These are phyloP conservation scores for Sesbania bispinosa DNA, from an alignment of 306 rosid genomes.

Conservation along the genomic window DNA sequence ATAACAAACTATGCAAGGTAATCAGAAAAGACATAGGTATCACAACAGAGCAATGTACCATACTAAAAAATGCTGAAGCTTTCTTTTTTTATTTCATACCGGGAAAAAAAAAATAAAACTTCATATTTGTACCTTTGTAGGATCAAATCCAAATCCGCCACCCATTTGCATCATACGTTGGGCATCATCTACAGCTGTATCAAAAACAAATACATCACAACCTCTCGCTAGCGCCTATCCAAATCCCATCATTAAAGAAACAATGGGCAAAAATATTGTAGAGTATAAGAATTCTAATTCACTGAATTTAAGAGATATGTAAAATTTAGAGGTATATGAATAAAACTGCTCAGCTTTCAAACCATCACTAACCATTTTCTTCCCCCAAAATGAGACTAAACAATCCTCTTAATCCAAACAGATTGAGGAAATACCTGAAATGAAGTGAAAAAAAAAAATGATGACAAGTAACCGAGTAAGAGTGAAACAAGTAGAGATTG, in stretches of 20 bases:
- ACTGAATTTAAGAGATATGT: background rate
- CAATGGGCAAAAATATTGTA: background rate
- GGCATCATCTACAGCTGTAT: conserved; percentile 85
- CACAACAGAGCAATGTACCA: too few species aligned
- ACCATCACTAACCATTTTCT: conserved; percentile 76
- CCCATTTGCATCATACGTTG: too few species aligned
- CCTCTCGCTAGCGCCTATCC: background rate
- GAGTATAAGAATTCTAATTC: background rate
- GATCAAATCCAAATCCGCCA: too few species aligned
- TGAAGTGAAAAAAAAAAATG: too few species aligned
- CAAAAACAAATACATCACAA: conserved; percentile 22
- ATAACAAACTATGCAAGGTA: too few species aligned
- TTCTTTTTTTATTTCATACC: too few species aligned
- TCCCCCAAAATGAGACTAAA: conserved; percentile 94
- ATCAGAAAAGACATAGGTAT: too few species aligned
- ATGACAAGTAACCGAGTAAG: conserved; percentile 2
- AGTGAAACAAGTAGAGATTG: background rate
- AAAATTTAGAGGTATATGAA: background rate
- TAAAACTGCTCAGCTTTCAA: background rate
- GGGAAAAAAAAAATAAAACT: too few species aligned
- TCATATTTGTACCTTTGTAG: too few species aligned
- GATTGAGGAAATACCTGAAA: conserved; percentile 87
- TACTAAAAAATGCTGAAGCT: too few species aligned
- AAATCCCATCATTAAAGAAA: background rate
- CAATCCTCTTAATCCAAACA: too few species aligned